Evolutionary conservation across 2,329 filamentous ascomycete species (phyloP), one percentile per base, ranked within the genome.

Genomic region (Pseudogymnoascus sp.): DNA sequence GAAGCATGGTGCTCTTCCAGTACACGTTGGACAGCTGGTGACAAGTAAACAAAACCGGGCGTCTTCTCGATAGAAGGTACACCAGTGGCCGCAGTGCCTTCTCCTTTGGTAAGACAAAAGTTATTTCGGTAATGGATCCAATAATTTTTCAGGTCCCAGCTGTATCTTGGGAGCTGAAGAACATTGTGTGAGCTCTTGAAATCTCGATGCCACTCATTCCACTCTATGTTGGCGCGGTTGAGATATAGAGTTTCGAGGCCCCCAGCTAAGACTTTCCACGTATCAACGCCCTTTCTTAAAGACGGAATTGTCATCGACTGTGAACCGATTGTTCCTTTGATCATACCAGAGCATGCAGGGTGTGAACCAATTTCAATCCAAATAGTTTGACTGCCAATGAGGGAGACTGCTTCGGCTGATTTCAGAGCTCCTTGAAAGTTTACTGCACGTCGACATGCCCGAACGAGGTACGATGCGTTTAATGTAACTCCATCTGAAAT

Each of bases 341-440:
- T 19, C 45, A 52, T 52, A 5, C 59, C 86, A 30, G 45, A 52
- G 23, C 45, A 78, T 5, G 80, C 82, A 0, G 85, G 84, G 67
- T 88, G 83, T 33, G 86, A 84, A n/a, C 86, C 86, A 62, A 89
- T 74, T 70, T 90, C 86, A 59, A 90, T 74, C 81, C 82, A 89
- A 30, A 83, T 77, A 2, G 84, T 87, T 72, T 85, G 82, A 64
- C 83, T 81, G 62, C 85, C 79, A 55, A 88, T 81, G n/a, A 78
- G 72, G 62, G 79, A 79, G n/a, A 78, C 74, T 57, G 79, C 75
- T 67, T 83, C 78, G 7, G 82, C 84, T 21, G 76, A 76, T 13
- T 80, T 74, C 1, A 90, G 73, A 10, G 82, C 85, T 57, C 77
- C 79, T 62, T 80, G 76, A 72, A 89, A 86, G 71, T 88, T 79